Evolutionary conservation across 2,329 filamentous ascomycete species (phyloP), one percentile per base, ranked within the genome.

Genomic region (Ceratocystis albifundus): DNA sequence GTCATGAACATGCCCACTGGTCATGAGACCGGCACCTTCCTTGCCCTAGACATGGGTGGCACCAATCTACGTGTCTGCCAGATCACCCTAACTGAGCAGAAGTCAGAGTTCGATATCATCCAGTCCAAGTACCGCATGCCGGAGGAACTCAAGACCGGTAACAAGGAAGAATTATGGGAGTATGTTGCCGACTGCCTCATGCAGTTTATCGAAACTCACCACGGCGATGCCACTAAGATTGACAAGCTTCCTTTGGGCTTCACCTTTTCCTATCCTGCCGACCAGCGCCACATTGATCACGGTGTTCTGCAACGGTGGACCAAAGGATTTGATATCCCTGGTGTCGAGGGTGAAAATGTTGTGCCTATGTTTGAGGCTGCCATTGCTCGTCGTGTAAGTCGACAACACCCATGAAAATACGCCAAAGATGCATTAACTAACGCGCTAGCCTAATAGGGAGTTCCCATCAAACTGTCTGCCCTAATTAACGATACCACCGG

Each of bases 401-500:
- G 20, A 28, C 45, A 17, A 3, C 22, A 17, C 32, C 20, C 22
- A 57, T 22, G 15, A 15, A 65, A 61, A n/a, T 25, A 10, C 4
- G 7, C 22, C 22, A 46, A n/a, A 65, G 53, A 15, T 71, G 72
- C 65, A 71, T 48, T 63, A n/a, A 74, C 70, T 53, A 65, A 64
- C 15, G 61, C 55, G n/a, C 48, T 25, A 15, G 15, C 2, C 62
- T 30, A 36, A 44, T 69, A 92, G 87, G 87, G 87, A 36, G 87
- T 96, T 15, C 93, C 93, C 61, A 95, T 97, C 78, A 96, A 92
- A 78, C 81, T 97, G 66, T 89, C 88, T 28, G 94, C 94, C 45
- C 78, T 99, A 75, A 94, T 97, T 78, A 99, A 99, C 75, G 94
- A 99, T 75, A 99, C 94, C 61, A 97, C 93, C 20, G 94, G 94